Evolutionary conservation across 257 asterid genomes (phyloP), one percentile per base, ranked within the genome.

Genomic region (Jasminum sambac): DNA sequence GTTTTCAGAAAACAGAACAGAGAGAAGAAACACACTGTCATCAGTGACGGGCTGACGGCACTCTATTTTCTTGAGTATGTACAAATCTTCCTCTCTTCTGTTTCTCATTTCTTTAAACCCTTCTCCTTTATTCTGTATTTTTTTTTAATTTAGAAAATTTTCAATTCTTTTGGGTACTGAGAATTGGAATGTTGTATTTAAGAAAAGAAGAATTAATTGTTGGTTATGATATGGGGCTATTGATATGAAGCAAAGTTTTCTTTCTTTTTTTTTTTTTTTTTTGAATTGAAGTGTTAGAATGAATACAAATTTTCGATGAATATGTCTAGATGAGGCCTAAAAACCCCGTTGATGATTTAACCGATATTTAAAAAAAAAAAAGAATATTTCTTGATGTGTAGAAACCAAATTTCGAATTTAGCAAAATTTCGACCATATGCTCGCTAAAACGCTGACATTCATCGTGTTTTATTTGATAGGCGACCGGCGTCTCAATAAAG

Each of bases 401-500:
- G 2, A 38, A 38, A 38, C 8, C n/a, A n/a, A n/a, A n/a, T n/a
- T n/a, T n/a, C n/a, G n/a, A 17, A 17, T 52, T 19, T 52, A 8
- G 2, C 4, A 2, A 52, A 8, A 17, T 21, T 52, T 52, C 61
- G 17, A 19, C 5, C 0, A 17, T n/a, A 5, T 52, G 46, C 5
- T n/a, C 55, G 38, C 69, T 21, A 39, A 11, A 68, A 59, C 57
- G 58, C 4, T 14, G 42, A 36, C 26, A 21, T 5, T 4, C 11
- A 10, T 70, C 8, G 14, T 12, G 13, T 50, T 43, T 62, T 48
- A 36, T 17, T 63, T 19, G 39, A 72, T 71, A 77, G 84, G 46
- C 72, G 63, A 64, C 72, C 77, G 78, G 77, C 60, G 71, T 72
- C 64, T 38, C 21, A 30, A 13, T 52, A 62, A 76, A 64, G 78